These are phyloP conservation scores for Metschnikowia peoriensis DNA, from an alignment of 805 yeast species.

Conservation along the genomic window DNA sequence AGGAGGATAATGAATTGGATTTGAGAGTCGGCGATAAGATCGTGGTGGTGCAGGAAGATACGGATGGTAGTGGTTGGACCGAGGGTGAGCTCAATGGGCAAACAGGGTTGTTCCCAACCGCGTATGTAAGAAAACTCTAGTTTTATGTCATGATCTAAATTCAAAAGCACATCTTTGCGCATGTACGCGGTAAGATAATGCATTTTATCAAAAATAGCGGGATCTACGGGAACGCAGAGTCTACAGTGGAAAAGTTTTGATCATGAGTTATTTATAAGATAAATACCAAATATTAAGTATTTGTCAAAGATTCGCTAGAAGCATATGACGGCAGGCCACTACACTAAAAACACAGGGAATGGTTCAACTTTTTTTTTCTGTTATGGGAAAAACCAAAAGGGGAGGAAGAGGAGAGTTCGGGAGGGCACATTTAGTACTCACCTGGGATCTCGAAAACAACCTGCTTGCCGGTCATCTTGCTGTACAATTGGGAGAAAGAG, in stretches of 20 bases:
- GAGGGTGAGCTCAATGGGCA: slow-evolving; percentile 74
- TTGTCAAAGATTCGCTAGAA: slow-evolving; percentile 21
- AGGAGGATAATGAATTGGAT: slow-evolving; percentile 75
- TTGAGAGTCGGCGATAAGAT: slow-evolving; percentile 73
- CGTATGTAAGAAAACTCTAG: slow-evolving; percentile 52
- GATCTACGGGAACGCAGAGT: no score
- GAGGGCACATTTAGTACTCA: slow-evolving; percentile 34
- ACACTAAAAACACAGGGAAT: slow-evolving; percentile 21
- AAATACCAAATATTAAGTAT: slow-evolving; percentile 22
- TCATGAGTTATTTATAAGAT: slow-evolving; percentile 23
- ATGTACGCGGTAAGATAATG: background rate
- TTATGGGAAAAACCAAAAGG: background rate
- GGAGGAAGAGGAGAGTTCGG: slow-evolving; percentile 1
- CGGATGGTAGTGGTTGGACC: slow-evolving; percentile 91
- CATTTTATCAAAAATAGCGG: background rate
- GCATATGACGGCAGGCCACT: slow-evolving; percentile 19
- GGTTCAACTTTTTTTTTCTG: background rate
- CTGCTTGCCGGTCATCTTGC: slow-evolving; percentile 98
- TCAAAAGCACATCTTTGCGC: background rate
- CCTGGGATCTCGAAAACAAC: slow-evolving; percentile 91
- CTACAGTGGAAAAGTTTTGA: background rate
- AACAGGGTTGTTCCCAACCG: slow-evolving; percentile 74
- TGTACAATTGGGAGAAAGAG: slow-evolving; percentile 98
- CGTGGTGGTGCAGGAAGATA: slow-evolving; percentile 52
- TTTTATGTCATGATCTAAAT: background rate